Base-by-base conservation (phyloP, 148 eudicot genomes). In the Camellia sinensis region DNA sequence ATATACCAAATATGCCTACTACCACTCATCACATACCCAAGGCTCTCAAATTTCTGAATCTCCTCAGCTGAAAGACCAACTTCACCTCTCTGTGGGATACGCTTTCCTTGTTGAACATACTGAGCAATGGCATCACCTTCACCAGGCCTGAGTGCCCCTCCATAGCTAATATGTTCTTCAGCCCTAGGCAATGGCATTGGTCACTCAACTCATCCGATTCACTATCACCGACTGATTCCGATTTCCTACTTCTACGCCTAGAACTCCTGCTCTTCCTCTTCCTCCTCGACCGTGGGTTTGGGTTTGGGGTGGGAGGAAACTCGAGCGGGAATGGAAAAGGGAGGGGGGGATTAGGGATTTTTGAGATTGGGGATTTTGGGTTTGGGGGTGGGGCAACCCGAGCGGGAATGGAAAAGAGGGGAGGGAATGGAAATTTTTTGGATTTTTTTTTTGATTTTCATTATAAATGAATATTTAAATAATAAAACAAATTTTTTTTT, bases 61-160 rank as follows among this genome's bases (percentile, higher is more conserved):
- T 96, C 99, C 21, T 96, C 99, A 69, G 99, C 99, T 0, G 99
- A 96, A 63, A 96, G 90, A 82, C 99, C 98, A 74, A 96, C 99
- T 83, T 96, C 99, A 78, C 99, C 99, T 88, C 99, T 90, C 19
- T 98, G 97, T 45, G 99, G 99, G 75, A 96, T 96, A 92, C 99
- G 99, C 80, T 96, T 96, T 78, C 98, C 99, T 90, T 96, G 99
- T 78, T 96, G 99, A 79, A 96, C 98, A 79, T 91, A 96, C 83
- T 96, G 99, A 6, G 99, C 99, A 73, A 96, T 96, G 18, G 99
- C 99, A 86, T 96, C 99, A 77, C 99, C 99, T 85, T 96, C 99
- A 80, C 99, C 98, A 22, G 99, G 99, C 92, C 99, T 89, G 19
- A 96, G 88, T 6, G 99, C 99, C 57, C 99, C 99, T 77, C 99